Conservation (phyloP, 495 filamentous ascomycete species). For the Neurospora intermedia region DNA sequence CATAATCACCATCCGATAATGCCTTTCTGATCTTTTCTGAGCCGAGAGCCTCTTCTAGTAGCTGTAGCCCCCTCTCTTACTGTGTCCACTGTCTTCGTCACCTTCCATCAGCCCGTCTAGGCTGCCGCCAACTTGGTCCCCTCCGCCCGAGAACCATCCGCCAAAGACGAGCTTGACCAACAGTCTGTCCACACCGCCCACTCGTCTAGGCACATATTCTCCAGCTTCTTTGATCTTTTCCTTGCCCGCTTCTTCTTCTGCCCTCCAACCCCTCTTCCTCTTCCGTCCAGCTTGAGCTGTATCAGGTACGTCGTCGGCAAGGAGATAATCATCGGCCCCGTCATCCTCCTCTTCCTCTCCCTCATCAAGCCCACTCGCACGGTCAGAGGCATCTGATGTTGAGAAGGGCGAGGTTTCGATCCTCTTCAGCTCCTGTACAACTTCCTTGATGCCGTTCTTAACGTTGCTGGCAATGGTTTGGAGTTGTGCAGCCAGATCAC, state of each 20-base stretch:
- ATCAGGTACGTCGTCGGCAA: neutral
- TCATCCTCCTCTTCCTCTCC: slow-evolving; percentile 7
- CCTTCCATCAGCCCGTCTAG: neutral
- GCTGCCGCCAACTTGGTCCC: neutral
- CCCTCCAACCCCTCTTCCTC: neutral
- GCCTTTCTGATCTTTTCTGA: neutral
- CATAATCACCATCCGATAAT: neutral
- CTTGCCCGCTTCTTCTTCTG: slow-evolving; percentile 4
- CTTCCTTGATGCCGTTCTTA: slow-evolving; percentile 49
- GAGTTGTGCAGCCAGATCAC: slow-evolving; percentile 49
- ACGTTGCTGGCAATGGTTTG: slow-evolving; percentile 39
- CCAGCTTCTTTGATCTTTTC: slow-evolving; percentile 6
- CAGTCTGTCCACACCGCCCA: slow-evolving; percentile 64
- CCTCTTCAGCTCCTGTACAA: slow-evolving; percentile 44
- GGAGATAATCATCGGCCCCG: slow-evolving; percentile 14
- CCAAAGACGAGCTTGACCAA: slow-evolving; percentile 78
- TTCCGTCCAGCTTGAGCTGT: neutral
- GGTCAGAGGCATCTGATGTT: slow-evolving; percentile 1
- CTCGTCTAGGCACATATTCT: slow-evolving; percentile 50
- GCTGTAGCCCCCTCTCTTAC: neutral
- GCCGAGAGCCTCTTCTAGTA: neutral
- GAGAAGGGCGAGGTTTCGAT: slow-evolving; percentile 8
- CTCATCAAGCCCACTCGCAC: slow-evolving; percentile 6
- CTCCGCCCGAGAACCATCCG: slow-evolving; percentile 27
- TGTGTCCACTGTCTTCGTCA: neutral